Percentiles rank a stretch among this genome's conserved stretches.
Evolutionary conservation across 2,329 filamentous ascomycete genomes (phyloP).

Genomic region (Fusarium sp.): DNA sequence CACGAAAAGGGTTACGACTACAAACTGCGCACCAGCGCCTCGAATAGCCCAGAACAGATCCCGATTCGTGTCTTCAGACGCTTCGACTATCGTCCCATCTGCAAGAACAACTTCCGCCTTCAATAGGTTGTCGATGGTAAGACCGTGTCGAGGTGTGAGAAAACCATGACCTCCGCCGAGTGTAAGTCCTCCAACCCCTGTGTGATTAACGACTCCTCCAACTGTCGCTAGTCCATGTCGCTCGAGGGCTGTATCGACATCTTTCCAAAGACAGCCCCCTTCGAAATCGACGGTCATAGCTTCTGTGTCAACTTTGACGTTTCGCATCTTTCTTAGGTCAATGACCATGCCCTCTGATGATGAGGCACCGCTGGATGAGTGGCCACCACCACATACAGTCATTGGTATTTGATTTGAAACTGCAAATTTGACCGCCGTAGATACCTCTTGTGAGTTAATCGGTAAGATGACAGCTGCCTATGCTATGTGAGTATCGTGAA

Average conservation of each 20-base stretch:
- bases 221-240: conserved; percentile 65
- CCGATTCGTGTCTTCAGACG: conserved; percentile 52
- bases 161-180: conserved; percentile 69
- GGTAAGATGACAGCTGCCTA: conserved; percentile 56
- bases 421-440: conserved; percentile 38
- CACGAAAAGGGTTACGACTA: conserved; percentile 53
- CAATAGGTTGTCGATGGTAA: conserved; percentile 57
- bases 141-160: conserved; percentile 63
- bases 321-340: conserved; percentile 61
- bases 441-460: conserved; percentile 48
- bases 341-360: conserved; percentile 64
- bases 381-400: conserved; percentile 63
- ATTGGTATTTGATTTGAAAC: conserved; percentile 54
- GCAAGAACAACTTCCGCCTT: conserved; percentile 52
- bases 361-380: conserved; percentile 62
- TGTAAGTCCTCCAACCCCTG: conserved; percentile 67
- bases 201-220: conserved; percentile 70
- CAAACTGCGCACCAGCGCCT: conserved; percentile 58
- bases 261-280: conserved; percentile 62
- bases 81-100: conserved; percentile 47
- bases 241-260: conserved; percentile 62
- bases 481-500: not conserved
- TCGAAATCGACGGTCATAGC: conserved; percentile 57
- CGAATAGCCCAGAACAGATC: conserved; percentile 61
- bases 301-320: conserved; percentile 57